Base-by-base conservation (phyloP, 179 eudicot species). In the Kewa caespitosa region DNA sequence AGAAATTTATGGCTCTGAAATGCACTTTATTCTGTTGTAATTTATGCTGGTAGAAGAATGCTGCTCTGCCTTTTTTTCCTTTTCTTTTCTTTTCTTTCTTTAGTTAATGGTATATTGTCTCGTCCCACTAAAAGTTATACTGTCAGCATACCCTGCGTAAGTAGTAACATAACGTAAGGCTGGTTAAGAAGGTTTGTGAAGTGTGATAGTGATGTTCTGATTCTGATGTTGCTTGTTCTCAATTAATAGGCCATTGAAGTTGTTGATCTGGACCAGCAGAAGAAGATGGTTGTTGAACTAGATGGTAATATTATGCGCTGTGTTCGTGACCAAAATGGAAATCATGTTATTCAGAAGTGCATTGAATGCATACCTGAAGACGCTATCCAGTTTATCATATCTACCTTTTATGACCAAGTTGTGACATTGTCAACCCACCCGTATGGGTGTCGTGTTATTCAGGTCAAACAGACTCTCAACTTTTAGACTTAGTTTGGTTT, bases 301-400 rank as follows among this genome's bases (percentile, higher is more conserved):
- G 99, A 96, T 82, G 98, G 99, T 67, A 89, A 96, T 61, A 72
- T 96, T 8, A 93, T 93, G 98, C 97, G 99, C 63, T 96, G 99
- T 86, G 98, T 96, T n/a, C 99, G 97, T 74, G 99, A 96, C 84
- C 99, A 96, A 81, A 96, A 96, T 77, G 99, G 99, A 50, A 96
- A 96, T 79, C 99, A 96, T 81, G 99, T 96, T 31, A 87, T 96
- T 50, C 99, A 96, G 76, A 96, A 96, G 86, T 96, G 98, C 85
- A 96, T 96, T 72, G 99, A 96, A 81, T 90, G 99, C 85, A 89
- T 96, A 34, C 99, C 99, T 32, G 93, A 96, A 83, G 97, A 91
- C 78, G 86, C 94, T 74, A 93, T 96, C 73, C 91, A 90, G 52
- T 96, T 96, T 73, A 90, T 96, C 43, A 85, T 96, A 76, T 81